Evolutionary conservation across 495 filamentous ascomycete genomes (phyloP).

Genomic region (Penicillium tannophilum): DNA sequence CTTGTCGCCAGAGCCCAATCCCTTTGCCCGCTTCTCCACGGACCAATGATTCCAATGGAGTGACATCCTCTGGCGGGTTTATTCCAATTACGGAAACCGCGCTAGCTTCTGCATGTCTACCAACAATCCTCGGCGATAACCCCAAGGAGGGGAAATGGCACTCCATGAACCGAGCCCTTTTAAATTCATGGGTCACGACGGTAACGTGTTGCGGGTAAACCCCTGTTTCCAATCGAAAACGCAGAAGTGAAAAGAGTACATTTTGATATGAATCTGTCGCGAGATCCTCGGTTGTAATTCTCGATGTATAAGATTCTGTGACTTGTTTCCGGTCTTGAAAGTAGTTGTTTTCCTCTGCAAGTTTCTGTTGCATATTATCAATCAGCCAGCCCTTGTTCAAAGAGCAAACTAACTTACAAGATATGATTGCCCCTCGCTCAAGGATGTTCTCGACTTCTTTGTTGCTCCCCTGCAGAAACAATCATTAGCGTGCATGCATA

Average conservation of each 20-base stretch:
- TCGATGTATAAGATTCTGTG: constrained; percentile 16
- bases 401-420: constrained; percentile 36
- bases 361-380: constrained; percentile 38
- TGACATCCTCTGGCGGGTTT: constrained; percentile 64
- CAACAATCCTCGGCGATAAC: constrained; percentile 26
- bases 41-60: constrained; percentile 46
- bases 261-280: constrained; percentile 84
- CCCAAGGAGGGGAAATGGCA: constrained; percentile 69
- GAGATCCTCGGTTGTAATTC: constrained; percentile 58
- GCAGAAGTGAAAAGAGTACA: constrained; percentile 66
- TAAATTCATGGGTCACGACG: constrained; percentile 77
- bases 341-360: constrained; percentile 45
- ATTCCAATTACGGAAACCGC: constrained; percentile 62
- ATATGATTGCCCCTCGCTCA: constrained; percentile 72
- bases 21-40: constrained; percentile 44
- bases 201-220: constrained; percentile 52
- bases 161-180: constrained; percentile 64
- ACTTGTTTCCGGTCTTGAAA: constrained; percentile 22
- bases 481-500: neutral
- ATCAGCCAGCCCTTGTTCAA: constrained; percentile 1
- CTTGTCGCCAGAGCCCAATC: constrained; percentile 45
- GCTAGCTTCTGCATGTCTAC: constrained; percentile 18
- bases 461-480: constrained; percentile 58
- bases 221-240: constrained; percentile 53
- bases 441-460: constrained; percentile 48